Percentiles rank a stretch among this genome's conserved stretches.
Evolutionary conservation across 2,329 filamentous ascomycete genomes (phyloP).

Genomic region (Trichoderma endophyticum): DNA sequence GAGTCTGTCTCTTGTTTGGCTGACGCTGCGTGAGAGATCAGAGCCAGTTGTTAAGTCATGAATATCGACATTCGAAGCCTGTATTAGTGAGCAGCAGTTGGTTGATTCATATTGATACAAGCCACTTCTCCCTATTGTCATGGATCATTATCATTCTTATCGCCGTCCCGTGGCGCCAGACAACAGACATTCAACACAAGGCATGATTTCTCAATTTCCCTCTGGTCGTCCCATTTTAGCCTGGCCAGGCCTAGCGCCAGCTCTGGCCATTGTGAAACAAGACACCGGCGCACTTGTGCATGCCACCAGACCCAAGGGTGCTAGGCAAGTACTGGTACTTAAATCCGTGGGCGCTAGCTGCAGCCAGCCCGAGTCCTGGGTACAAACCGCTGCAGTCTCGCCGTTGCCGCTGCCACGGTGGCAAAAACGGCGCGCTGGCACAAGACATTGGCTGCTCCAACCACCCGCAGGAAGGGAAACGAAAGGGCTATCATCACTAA

Average conservation of each 20-base stretch:
- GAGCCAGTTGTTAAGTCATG: background rate
- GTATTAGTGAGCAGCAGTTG: background rate
- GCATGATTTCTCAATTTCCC: background rate
- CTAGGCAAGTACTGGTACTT: constrained; percentile 1
- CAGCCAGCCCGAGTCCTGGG: background rate
- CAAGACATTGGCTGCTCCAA: background rate
- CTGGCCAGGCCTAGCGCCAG: constrained; percentile 21
- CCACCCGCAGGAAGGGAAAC: background rate
- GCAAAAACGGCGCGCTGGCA: background rate
- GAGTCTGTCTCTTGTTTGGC: background rate
- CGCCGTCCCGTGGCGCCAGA: background rate
- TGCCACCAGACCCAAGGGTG: background rate
- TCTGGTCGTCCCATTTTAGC: constrained; percentile 17
- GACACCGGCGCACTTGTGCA: constrained; percentile 11
- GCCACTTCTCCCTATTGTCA: background rate
- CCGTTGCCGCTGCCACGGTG: constrained; percentile 1
- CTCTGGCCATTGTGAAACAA: constrained; percentile 31
- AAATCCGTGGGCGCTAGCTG: background rate
- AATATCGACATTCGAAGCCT: background rate
- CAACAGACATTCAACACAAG: background rate
- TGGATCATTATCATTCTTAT: background rate
- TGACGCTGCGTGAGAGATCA: background rate
- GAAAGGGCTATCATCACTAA: background rate
- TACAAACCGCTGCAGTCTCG: background rate
- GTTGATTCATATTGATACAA: background rate